phyloP scores from a whole-genome alignment of 1,284 basidiomycete genomes.

The Cutaneotrichosporon curvatum region DNA sequence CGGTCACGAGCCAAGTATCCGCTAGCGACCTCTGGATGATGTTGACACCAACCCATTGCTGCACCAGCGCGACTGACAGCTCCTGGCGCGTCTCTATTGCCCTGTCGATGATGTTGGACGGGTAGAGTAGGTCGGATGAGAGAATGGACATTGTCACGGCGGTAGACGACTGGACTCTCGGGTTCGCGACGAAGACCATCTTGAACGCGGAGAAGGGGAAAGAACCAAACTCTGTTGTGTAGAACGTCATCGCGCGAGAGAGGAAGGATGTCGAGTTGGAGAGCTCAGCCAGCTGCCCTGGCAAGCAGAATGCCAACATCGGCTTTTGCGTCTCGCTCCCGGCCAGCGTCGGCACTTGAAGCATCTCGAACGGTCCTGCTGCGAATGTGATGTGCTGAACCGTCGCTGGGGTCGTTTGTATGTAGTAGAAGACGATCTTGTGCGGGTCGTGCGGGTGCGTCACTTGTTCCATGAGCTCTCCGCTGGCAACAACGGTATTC shows the following conservation, averaged over 20 bases:
- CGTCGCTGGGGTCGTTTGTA: slow-evolving; percentile 79
- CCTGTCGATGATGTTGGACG: slow-evolving; percentile 86
- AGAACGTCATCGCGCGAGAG: slow-evolving; percentile 85
- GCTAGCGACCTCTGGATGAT: slow-evolving; percentile 91
- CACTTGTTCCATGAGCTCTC: slow-evolving; percentile 88
- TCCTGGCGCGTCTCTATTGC: slow-evolving; percentile 82
- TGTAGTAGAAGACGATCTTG: slow-evolving; percentile 91
- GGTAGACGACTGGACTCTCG: slow-evolving; percentile 70
- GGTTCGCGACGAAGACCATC: slow-evolving; percentile 88
- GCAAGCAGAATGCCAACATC: slow-evolving; percentile 87
- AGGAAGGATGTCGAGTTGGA: slow-evolving; percentile 66
- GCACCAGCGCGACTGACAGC: slow-evolving; percentile 80
- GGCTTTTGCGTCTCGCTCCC: slow-evolving; percentile 58
- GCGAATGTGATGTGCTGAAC: slow-evolving; percentile 95
- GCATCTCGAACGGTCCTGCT: slow-evolving; percentile 84
- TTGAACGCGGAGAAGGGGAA: slow-evolving; percentile 96
- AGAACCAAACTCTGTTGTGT: slow-evolving; percentile 84
- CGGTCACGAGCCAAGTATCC: slow-evolving; percentile 93
- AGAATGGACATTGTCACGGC: slow-evolving; percentile 76
- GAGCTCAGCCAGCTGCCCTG: slow-evolving; percentile 64
- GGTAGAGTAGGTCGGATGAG: slow-evolving; percentile 76
- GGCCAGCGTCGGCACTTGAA: slow-evolving; percentile 56
- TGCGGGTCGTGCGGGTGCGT: slow-evolving; percentile 88
- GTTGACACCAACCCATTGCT: slow-evolving; percentile 96
- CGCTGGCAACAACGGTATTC: slow-evolving; percentile 83